Evolutionary conservation across 176 grass and related monocot species (phyloP).

Genomic region (Secale cereale): DNA sequence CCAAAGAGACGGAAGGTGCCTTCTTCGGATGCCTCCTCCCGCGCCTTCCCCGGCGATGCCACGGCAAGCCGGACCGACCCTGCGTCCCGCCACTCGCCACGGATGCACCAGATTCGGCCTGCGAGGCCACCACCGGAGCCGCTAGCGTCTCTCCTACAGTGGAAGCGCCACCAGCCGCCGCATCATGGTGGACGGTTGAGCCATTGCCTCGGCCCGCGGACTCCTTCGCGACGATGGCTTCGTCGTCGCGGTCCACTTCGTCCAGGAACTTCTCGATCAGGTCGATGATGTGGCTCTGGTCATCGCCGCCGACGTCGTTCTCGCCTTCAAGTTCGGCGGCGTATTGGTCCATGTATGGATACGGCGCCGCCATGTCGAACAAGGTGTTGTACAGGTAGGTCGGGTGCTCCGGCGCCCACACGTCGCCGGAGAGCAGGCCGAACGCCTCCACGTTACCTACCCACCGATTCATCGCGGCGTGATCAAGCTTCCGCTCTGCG

Average conservation of each 20-base stretch:
- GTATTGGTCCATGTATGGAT: not conserved
- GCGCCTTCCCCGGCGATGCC: not conserved
- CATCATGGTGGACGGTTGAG: too few species aligned
- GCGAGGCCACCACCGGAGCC: not conserved
- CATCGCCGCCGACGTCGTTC: not conserved
- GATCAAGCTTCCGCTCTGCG: not conserved
- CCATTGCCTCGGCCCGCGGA: not conserved
- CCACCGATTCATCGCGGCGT: not conserved
- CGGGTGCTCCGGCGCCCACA: not conserved
- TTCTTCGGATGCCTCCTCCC: not conserved
- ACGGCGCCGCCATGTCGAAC: not conserved
- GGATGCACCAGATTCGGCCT: not conserved
- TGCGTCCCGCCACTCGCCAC: not conserved
- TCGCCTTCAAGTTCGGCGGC: not conserved
- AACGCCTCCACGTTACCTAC: not conserved
- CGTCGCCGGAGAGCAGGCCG: not conserved
- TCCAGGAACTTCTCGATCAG: not conserved
- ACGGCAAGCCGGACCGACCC: not conserved
- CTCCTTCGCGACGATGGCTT: not conserved
- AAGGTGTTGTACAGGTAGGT: not conserved
- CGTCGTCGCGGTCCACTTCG: not conserved
- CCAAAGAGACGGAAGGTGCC: not conserved
- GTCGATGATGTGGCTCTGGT: not conserved
- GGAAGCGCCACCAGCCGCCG: not conserved
- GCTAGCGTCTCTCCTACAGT: not conserved